phyloP scores from a whole-genome alignment of 1,284 basidiomycete species.

The Trichosporon coremiiforme region DNA sequence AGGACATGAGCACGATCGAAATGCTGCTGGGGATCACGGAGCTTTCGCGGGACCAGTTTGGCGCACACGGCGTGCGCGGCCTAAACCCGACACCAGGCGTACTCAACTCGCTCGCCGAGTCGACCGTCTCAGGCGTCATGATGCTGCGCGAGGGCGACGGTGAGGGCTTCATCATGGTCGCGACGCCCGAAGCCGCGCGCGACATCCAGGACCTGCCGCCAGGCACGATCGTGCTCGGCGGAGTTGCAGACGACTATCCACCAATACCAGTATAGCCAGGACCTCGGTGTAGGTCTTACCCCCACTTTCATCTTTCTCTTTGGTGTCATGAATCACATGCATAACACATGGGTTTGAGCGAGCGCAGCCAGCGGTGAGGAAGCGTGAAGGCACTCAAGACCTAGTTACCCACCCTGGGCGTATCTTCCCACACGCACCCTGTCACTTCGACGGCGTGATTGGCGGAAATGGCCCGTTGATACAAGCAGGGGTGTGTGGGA shows the following conservation, averaged over 20 bases:
- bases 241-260: slow-evolving; percentile 8
- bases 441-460: no score
- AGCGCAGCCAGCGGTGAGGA: no score
- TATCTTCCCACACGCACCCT: no score
- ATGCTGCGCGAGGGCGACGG: slow-evolving; percentile 40
- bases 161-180: slow-evolving; percentile 32
- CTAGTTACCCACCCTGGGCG: no score
- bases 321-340: background rate
- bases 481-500: no score
- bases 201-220: slow-evolving; percentile 42
- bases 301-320: background rate
- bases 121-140: slow-evolving; percentile 36
- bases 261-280: no score
- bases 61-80: slow-evolving; percentile 34
- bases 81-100: slow-evolving; percentile 41
- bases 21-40: slow-evolving; percentile 31
- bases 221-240: slow-evolving; percentile 40
- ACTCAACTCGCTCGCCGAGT: slow-evolving; percentile 39
- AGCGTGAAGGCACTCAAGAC: no score
- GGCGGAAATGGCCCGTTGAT: no score
- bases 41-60: slow-evolving; percentile 19
- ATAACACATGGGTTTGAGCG: background rate
- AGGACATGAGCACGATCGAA: slow-evolving; percentile 33
- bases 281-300: no score
- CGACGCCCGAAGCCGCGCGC: slow-evolving; percentile 38